Evolutionary conservation across 306 rosid species (phyloP).

Genomic region (Glycyrrhiza uralensis): DNA sequence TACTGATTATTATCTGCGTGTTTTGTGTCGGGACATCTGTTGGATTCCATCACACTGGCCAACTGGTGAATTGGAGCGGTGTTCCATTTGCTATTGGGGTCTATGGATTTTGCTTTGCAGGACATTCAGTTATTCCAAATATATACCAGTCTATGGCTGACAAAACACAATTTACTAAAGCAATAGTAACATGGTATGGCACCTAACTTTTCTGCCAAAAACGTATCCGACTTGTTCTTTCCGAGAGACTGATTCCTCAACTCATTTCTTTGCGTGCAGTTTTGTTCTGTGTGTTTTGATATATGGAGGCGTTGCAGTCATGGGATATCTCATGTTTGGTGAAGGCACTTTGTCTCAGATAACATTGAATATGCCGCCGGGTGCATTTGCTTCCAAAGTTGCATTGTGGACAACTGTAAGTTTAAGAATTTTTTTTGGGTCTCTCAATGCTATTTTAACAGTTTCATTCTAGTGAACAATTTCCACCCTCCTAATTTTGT

Average conservation of each 20-base stretch:
- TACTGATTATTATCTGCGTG: slow-evolving; percentile 56
- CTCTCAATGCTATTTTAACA: background rate
- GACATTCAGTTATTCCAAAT: slow-evolving; percentile 79
- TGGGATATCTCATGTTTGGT: slow-evolving; percentile 76
- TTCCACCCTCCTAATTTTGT: slow-evolving; percentile 16
- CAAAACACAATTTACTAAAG: slow-evolving; percentile 54
- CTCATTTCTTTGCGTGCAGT: slow-evolving; percentile 40
- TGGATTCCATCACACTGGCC: slow-evolving; percentile 63
- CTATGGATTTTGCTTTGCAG: slow-evolving; percentile 77
- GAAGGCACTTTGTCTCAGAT: slow-evolving; percentile 74
- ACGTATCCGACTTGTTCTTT: background rate
- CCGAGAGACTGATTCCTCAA: background rate
- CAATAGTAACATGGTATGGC: slow-evolving; percentile 35
- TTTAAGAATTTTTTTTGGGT: slow-evolving; percentile 6
- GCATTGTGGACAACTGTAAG: slow-evolving; percentile 85
- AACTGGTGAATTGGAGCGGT: slow-evolving; percentile 58
- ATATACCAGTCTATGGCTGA: slow-evolving; percentile 85
- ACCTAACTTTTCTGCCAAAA: background rate
- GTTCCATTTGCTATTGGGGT: slow-evolving; percentile 74
- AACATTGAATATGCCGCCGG: slow-evolving; percentile 68
- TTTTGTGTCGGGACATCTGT: slow-evolving; percentile 50
- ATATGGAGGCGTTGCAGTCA: slow-evolving; percentile 73
- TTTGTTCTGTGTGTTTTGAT: slow-evolving; percentile 54
- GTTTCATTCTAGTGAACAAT: background rate
- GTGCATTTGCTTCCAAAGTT: slow-evolving; percentile 54